A percentile compares a stretch with the other conserved stretches of the same genome.
These are phyloP conservation scores for Periconia sp. DNA, from an alignment of 2,329 filamentous ascomycete species.

Conservation along the genomic window DNA sequence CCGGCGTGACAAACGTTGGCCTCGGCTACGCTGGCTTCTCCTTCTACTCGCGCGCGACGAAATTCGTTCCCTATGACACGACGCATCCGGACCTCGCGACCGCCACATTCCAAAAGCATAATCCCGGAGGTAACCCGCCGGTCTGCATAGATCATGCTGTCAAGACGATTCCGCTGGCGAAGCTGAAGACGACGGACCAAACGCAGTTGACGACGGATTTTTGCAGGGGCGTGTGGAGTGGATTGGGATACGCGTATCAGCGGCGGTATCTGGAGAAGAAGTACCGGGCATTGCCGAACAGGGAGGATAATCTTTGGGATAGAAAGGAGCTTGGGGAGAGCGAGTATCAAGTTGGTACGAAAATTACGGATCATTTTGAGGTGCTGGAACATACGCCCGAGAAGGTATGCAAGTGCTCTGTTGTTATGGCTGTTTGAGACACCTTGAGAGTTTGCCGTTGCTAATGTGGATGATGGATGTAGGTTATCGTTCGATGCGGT, in stretches of 20 bases:
- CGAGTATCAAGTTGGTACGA: conserved; percentile 43
- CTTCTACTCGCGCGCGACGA: conserved; percentile 43
- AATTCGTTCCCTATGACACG: conserved; percentile 43
- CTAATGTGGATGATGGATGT: conserved; percentile 10
- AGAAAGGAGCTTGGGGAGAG: conserved; percentile 38
- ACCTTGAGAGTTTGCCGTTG: not conserved
- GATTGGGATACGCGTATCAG: conserved; percentile 44
- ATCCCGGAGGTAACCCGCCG: conserved; percentile 41
- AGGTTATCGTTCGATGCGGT: conserved; percentile 48
- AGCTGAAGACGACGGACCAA: conserved; percentile 40
- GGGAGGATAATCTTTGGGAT: conserved; percentile 44
- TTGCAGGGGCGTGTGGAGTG: conserved; percentile 46
- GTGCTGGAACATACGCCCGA: conserved; percentile 43
- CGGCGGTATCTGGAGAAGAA: conserved; percentile 43
- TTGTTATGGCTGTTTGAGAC: not conserved
- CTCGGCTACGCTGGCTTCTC: conserved; percentile 43
- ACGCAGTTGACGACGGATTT: conserved; percentile 42
- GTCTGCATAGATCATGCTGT: conserved; percentile 45
- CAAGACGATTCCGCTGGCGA: conserved; percentile 41
- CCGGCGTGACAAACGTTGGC: conserved; percentile 32
- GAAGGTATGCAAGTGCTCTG: conserved; percentile 46
- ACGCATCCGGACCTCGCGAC: conserved; percentile 33
- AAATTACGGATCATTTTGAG: conserved; percentile 50
- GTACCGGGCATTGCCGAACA: conserved; percentile 37
- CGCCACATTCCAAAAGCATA: conserved; percentile 29